Percentiles rank a stretch among this genome's conserved stretches.
phyloP scores from a whole-genome alignment of 805 yeast genomes.

The Sugiyamaella boreocaroliniensis region DNA sequence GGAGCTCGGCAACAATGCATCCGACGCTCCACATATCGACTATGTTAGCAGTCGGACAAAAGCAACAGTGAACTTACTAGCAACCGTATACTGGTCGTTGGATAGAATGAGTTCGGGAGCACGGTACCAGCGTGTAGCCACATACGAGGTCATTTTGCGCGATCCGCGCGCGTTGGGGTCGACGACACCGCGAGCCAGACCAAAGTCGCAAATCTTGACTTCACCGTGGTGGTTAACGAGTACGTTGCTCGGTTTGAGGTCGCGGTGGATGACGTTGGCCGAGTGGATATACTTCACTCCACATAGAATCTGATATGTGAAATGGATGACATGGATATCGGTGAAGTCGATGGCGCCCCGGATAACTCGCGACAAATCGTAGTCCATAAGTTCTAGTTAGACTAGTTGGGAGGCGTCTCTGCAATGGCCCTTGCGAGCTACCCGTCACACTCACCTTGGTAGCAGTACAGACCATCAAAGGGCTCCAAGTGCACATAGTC shows the following conservation, averaged over 20 bases:
- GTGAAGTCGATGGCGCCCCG: slow-evolving; percentile 59
- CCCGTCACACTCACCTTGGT: slow-evolving; percentile 38
- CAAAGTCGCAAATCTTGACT: slow-evolving; percentile 88
- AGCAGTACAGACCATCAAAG: slow-evolving; percentile 81
- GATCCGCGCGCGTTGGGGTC: slow-evolving; percentile 15
- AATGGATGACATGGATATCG: slow-evolving; percentile 74
- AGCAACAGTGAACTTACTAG: slow-evolving; percentile 21
- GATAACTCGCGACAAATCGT: slow-evolving; percentile 75
- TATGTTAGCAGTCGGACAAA: slow-evolving; percentile 17
- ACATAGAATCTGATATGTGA: slow-evolving; percentile 74
- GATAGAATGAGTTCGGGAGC: slow-evolving; percentile 84
- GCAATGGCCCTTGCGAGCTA: neutral
- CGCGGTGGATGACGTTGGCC: slow-evolving; percentile 89
- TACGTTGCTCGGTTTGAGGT: slow-evolving; percentile 86
- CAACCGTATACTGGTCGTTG: slow-evolving; percentile 51
- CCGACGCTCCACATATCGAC: slow-evolving; percentile 95
- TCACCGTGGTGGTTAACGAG: slow-evolving; percentile 67
- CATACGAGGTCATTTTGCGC: slow-evolving; percentile 41
- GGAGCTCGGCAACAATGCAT: slow-evolving; percentile 80
- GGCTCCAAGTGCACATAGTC: slow-evolving; percentile 62
- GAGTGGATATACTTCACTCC: slow-evolving; percentile 86
- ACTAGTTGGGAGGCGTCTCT: neutral
- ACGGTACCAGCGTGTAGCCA: slow-evolving; percentile 92
- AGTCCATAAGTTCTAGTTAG: slow-evolving; percentile 58
- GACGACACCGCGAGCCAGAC: slow-evolving; percentile 72